phyloP scores from a whole-genome alignment of 495 filamentous ascomycete genomes.

The Hypoxylon lenormandii region DNA sequence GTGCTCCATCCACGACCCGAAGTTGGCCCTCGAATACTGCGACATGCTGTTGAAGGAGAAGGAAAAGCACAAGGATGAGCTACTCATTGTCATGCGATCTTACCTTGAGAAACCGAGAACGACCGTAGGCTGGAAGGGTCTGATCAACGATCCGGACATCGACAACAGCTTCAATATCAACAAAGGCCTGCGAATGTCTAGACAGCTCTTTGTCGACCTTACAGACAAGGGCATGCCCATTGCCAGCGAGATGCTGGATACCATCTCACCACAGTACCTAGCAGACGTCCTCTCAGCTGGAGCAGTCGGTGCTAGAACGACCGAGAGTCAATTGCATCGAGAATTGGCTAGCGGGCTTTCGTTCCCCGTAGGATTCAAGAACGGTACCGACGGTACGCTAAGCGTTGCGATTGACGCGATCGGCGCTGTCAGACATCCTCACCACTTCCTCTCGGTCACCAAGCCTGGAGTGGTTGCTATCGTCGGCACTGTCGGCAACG shows the following conservation, averaged over 20 bases:
- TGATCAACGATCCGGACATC: conserved; percentile 99
- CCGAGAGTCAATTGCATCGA: conserved; percentile 93
- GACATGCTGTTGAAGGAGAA: conserved; percentile 82
- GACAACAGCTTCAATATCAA: conserved; percentile 99
- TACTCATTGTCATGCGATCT: conserved; percentile 95
- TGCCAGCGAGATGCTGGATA: conserved; percentile 98
- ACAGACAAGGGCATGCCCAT: conserved; percentile 97
- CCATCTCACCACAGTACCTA: conserved; percentile 96
- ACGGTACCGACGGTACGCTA: conserved; percentile 93
- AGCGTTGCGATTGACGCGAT: conserved; percentile 96
- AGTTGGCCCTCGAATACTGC: conserved; percentile 93
- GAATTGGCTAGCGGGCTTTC: conserved; percentile 93
- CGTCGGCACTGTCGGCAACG: conserved; percentile 93
- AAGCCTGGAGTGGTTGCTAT: conserved; percentile 97
- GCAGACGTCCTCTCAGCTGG: conserved; percentile 93
- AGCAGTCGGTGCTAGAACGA: conserved; percentile 93
- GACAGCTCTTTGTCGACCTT: conserved; percentile 94
- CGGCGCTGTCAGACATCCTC: conserved; percentile 88
- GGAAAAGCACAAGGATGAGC: conserved; percentile 87
- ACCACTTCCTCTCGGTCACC: conserved; percentile 98
- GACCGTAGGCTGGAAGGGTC: conserved; percentile 98
- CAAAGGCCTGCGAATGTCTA: conserved; percentile 87
- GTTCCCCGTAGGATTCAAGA: conserved; percentile 99
- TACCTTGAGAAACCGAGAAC: conserved; percentile 99
- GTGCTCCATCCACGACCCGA: conserved; percentile 96